Evolutionary conservation across 2,329 filamentous ascomycete species (phyloP).

Genomic region (Polychaeton citri): DNA sequence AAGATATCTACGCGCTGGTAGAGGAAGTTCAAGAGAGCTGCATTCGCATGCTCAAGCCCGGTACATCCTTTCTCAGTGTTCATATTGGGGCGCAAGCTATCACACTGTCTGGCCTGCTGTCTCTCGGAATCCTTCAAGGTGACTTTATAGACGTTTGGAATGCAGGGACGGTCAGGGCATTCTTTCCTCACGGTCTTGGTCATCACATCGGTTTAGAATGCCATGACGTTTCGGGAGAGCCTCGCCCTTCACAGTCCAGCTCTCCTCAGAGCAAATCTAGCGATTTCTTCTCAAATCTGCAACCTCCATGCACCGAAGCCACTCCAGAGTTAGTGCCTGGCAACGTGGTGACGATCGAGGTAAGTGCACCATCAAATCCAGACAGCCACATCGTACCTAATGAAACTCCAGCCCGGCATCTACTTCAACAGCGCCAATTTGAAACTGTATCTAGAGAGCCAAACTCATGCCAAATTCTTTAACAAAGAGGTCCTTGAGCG

Average conservation of each 20-base stretch:
- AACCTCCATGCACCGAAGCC: neutral
- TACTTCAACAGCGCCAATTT: slow-evolving; percentile 50
- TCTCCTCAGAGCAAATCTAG: too few species aligned
- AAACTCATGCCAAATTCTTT: slow-evolving; percentile 41
- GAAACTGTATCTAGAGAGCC: neutral
- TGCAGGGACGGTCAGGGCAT: slow-evolving; percentile 29
- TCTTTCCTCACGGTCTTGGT: slow-evolving; percentile 37
- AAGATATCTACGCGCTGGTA: slow-evolving; percentile 64
- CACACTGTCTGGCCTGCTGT: slow-evolving; percentile 64
- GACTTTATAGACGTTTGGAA: slow-evolving; percentile 32
- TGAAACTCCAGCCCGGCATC: slow-evolving; percentile 56
- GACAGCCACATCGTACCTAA: too few species aligned
- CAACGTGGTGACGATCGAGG: slow-evolving; percentile 78
- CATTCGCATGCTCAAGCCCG: slow-evolving; percentile 59
- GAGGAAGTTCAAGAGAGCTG: slow-evolving; percentile 72
- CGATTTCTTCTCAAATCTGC: neutral
- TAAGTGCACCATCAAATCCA: neutral
- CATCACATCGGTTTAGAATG: slow-evolving; percentile 39
- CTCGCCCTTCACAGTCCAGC: neutral
- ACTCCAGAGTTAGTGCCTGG: slow-evolving; percentile 58
- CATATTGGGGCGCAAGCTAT: slow-evolving; percentile 67
- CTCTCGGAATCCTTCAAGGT: slow-evolving; percentile 61
- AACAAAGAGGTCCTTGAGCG: slow-evolving; percentile 49
- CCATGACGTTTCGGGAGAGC: slow-evolving; percentile 23
- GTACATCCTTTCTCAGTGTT: slow-evolving; percentile 64